phyloP scores from a whole-genome alignment of 176 grass and related monocot species.

The Triticum dicoccoides region DNA sequence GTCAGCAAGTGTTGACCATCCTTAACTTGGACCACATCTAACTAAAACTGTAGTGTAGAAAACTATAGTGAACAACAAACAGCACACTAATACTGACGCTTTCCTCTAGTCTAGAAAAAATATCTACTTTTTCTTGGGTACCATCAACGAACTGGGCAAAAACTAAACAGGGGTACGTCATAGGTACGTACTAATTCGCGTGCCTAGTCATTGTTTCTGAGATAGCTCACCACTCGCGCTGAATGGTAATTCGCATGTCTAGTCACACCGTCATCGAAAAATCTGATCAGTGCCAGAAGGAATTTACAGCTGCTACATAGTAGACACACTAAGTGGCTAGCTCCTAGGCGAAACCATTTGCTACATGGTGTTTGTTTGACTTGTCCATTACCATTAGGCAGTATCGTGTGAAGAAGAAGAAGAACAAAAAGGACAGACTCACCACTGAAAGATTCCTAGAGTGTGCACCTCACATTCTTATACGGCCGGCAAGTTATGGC shows the following conservation, averaged over 20 bases:
- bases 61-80: neutral
- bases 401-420: neutral
- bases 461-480: slow-evolving; percentile 11
- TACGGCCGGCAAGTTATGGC: neutral
- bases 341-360: neutral
- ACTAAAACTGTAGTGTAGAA: neutral
- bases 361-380: neutral
- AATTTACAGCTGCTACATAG: neutral
- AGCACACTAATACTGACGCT: neutral
- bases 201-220: neutral
- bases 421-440: slow-evolving; percentile 1
- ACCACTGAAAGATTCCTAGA: slow-evolving; percentile 34
- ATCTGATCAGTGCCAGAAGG: neutral
- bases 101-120: neutral
- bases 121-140: neutral
- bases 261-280: neutral
- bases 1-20: neutral
- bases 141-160: neutral
- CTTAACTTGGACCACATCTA: neutral
- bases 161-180: neutral
- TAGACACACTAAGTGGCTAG: slow-evolving; percentile 2
- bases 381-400: neutral
- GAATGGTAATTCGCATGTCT: neutral
- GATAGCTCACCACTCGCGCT: too few relatives aligned
- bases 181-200: neutral